phyloP scores from a whole-genome alignment of 495 filamentous ascomycete species.

The Lasiosphaeris hirsuta region DNA sequence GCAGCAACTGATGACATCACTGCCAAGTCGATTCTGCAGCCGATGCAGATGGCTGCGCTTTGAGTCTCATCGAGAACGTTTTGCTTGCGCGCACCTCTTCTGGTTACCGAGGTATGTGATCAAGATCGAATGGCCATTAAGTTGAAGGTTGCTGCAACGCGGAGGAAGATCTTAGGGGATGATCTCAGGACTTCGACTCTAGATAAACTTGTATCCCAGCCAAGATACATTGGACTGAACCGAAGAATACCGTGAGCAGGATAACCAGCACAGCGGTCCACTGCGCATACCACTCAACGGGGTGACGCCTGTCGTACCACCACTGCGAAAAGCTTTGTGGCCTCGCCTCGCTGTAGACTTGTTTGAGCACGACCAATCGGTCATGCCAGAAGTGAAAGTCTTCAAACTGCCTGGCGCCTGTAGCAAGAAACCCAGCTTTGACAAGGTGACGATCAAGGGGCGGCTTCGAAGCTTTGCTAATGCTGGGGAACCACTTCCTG shows the following conservation, averaged over 20 bases:
- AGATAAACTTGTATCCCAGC: conserved; percentile 37
- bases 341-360: conserved; percentile 47
- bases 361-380: conserved; percentile 48
- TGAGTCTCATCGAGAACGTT: too few relatives aligned
- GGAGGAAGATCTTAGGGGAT: too few relatives aligned
- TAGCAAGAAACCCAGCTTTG: not conserved
- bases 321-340: conserved; percentile 46
- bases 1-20: too few relatives aligned
- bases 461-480: conserved; percentile 15
- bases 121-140: too few relatives aligned
- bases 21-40: too few relatives aligned
- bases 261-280: conserved; percentile 31
- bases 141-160: too few relatives aligned
- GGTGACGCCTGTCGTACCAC: conserved; percentile 51
- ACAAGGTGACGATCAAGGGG: not conserved
- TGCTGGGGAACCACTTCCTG: not conserved
- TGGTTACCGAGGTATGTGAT: too few relatives aligned
- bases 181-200: too few relatives aligned
- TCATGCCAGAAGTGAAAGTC: conserved; percentile 50
- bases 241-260: conserved; percentile 36
- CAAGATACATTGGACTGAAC: conserved; percentile 37
- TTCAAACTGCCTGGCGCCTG: conserved; percentile 27
- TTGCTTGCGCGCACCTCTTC: too few relatives aligned
- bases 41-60: too few relatives aligned
- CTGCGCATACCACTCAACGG: conserved; percentile 50